Evolutionary conservation across 2,329 filamentous ascomycete species (phyloP).

Genomic region (Ophiosphaerella korrae): DNA sequence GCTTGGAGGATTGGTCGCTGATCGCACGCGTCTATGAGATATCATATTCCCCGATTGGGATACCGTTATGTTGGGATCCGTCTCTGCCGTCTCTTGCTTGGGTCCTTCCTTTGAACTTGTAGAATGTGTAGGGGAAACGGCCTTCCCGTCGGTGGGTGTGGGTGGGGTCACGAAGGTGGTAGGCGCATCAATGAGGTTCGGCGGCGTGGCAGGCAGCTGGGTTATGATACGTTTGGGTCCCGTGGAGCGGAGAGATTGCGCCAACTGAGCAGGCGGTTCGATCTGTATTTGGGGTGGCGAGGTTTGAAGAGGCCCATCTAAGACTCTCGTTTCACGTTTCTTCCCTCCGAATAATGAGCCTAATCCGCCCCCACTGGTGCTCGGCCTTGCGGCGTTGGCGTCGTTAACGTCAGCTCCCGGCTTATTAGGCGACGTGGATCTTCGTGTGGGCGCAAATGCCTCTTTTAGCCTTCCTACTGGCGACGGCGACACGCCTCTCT

Average conservation of each 20-base stretch:
- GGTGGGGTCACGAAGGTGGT: conserved; percentile 68
- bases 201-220: conserved; percentile 49
- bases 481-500: conserved; percentile 73
- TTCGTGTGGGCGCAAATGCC: conserved; percentile 62
- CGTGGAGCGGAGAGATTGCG: conserved; percentile 26
- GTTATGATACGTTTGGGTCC: conserved; percentile 47
- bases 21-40: conserved; percentile 69
- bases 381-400: conserved; percentile 48
- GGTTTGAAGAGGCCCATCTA: conserved; percentile 33
- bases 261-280: conserved; percentile 38
- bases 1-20: conserved; percentile 69
- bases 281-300: conserved; percentile 40
- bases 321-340: conserved; percentile 36
- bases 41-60: conserved; percentile 73
- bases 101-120: conserved; percentile 26
- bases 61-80: conserved; percentile 59
- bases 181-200: conserved; percentile 52
- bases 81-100: conserved; percentile 41
- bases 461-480: conserved; percentile 73
- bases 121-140: conserved; percentile 40
- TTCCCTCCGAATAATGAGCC: conserved; percentile 51
- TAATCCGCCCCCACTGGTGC: conserved; percentile 48
- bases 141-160: conserved; percentile 60
- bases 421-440: conserved; percentile 36
- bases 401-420: conserved; percentile 39